Evolutionary conservation across 352 stramenopile species (phyloP).

Genomic region (Blastocystis sp.): DNA sequence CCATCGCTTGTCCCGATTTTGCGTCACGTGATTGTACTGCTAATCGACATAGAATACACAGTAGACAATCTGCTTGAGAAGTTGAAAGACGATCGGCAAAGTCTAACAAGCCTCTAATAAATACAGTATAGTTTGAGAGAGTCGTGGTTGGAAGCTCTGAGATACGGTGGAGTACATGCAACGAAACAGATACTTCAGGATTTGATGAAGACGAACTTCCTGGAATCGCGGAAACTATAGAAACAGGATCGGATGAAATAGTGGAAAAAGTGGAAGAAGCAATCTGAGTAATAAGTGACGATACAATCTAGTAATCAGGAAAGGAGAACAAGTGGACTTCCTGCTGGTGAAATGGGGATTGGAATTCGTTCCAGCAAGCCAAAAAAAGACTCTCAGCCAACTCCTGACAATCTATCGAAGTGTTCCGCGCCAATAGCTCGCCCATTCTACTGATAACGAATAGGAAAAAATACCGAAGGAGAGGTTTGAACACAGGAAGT

Average conservation of each 20-base stretch:
- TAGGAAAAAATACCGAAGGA: neutral
- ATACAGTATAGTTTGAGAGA: neutral
- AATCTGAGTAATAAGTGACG: conserved; percentile 28
- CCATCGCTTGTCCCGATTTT: neutral
- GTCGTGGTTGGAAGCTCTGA: neutral
- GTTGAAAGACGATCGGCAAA: neutral
- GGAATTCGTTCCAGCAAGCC: neutral
- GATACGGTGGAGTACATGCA: neutral
- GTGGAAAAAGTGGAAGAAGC: conserved; percentile 8
- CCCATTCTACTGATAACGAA: neutral
- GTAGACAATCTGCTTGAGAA: neutral
- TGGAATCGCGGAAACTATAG: neutral
- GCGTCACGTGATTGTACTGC: neutral
- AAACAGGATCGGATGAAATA: neutral
- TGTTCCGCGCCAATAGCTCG: neutral
- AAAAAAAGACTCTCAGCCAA: neutral
- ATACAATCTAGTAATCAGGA: neutral
- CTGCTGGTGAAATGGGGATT: conserved; percentile 1
- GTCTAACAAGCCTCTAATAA: conserved; percentile 25
- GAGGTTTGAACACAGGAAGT: neutral
- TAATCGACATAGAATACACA: neutral
- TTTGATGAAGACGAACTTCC: neutral
- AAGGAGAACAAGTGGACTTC: neutral
- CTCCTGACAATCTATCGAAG: neutral
- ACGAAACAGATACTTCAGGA: neutral